phyloP scores from a whole-genome alignment of 768 basidiomycete species.

The Tricholoma hemisulphureum region DNA sequence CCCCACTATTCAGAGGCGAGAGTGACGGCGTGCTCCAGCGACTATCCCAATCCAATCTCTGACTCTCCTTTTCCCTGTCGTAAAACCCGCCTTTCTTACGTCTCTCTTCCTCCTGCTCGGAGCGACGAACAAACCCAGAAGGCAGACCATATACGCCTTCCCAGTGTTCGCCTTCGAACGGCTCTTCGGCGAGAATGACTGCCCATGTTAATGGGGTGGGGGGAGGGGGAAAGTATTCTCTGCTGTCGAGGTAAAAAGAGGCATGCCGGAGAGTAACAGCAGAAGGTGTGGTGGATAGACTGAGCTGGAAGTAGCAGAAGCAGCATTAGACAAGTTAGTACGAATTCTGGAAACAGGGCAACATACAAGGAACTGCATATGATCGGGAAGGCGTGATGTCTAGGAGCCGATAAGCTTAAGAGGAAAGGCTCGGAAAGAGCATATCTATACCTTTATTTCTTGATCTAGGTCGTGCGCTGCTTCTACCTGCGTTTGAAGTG shows the following conservation, averaged over 20 bases:
- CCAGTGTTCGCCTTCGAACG: slow-evolving; percentile 86
- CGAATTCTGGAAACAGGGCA: no score
- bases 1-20: slow-evolving; percentile 62
- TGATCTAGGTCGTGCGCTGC: slow-evolving; percentile 61
- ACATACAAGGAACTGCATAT: slow-evolving; percentile 70
- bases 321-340: neutral
- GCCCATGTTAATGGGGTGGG: slow-evolving; percentile 63
- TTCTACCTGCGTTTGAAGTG: slow-evolving; percentile 49
- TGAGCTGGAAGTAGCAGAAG: slow-evolving; percentile 38
- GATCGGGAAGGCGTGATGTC: slow-evolving; percentile 63
- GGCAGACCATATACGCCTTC: slow-evolving; percentile 63
- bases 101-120: slow-evolving; percentile 33
- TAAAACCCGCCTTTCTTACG: slow-evolving; percentile 23
- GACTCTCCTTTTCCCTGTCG: slow-evolving; percentile 20
- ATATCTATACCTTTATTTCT: slow-evolving; percentile 52
- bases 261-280: slow-evolving; percentile 50
- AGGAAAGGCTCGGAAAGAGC: neutral
- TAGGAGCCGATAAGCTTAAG: slow-evolving; percentile 23
- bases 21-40: slow-evolving; percentile 65
- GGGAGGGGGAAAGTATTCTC: slow-evolving; percentile 43
- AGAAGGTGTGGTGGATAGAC: slow-evolving; percentile 54
- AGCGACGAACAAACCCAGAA: slow-evolving; percentile 34
- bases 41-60: slow-evolving; percentile 34
- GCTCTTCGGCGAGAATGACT: slow-evolving; percentile 78
- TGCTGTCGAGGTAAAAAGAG: slow-evolving; percentile 47